These are phyloP conservation scores for Boletus eberwhitei DNA, from an alignment of 768 basidiomycete species.

Conservation along the genomic window DNA sequence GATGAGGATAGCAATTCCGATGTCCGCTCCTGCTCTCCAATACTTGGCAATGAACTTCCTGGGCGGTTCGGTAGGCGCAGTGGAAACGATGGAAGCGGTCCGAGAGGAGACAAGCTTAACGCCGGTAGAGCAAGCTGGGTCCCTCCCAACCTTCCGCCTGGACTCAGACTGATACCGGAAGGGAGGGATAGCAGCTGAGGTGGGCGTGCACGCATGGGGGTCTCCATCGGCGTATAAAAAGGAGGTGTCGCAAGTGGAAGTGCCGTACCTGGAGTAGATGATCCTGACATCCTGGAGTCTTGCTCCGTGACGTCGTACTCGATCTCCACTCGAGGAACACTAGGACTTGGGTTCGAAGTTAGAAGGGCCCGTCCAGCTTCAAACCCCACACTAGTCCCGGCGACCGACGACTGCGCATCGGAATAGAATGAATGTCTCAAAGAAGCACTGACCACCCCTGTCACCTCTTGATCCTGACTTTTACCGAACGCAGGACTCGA, in stretches of 20 bases:
- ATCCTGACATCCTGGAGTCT: constrained; percentile 18
- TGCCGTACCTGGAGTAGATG: constrained; percentile 22
- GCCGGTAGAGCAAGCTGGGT: constrained; percentile 1
- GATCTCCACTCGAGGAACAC: constrained; percentile 20
- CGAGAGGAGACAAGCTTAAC: constrained; percentile 2
- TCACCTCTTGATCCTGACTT: background rate
- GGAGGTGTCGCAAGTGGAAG: constrained; percentile 22
- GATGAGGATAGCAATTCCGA: constrained; percentile 1
- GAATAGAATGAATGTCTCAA: constrained; percentile 9
- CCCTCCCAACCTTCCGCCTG: constrained; percentile 6
- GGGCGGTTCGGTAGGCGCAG: constrained; percentile 19
- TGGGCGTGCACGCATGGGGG: constrained; percentile 12
- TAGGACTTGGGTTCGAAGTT: background rate
- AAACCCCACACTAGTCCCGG: background rate
- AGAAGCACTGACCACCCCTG: background rate
- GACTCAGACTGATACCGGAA: background rate
- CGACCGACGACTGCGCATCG: constrained; percentile 2
- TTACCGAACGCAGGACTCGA: constrained; percentile 18
- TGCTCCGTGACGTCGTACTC: constrained; percentile 23
- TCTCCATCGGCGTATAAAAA: constrained; percentile 30
- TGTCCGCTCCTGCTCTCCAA: constrained; percentile 10
- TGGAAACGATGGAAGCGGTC: constrained; percentile 10
- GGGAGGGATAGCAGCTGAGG: constrained; percentile 5
- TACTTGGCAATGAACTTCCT: constrained; percentile 12
- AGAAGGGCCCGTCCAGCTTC: background rate